Evolutionary conservation across 495 filamentous ascomycete genomes (phyloP).

Genomic region (Xylaria curta): DNA sequence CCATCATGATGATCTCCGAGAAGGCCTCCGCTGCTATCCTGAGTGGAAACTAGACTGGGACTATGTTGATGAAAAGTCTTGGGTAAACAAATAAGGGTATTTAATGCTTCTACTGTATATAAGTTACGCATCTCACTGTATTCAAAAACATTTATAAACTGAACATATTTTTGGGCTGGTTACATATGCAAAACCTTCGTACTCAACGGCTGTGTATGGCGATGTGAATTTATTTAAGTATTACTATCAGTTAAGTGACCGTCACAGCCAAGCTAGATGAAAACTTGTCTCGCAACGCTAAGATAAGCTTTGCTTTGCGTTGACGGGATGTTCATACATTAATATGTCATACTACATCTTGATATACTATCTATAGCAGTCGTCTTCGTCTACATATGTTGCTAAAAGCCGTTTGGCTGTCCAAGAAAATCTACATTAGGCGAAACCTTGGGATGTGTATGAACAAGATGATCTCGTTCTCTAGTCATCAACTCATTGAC

Average conservation of each 20-base stretch:
- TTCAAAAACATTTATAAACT: constrained; percentile 8
- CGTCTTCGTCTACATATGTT: not conserved
- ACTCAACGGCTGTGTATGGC: not conserved
- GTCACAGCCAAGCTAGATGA: too few relatives aligned
- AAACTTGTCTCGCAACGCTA: too few relatives aligned
- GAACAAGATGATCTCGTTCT: not conserved
- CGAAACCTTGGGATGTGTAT: not conserved
- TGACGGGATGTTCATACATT: too few relatives aligned
- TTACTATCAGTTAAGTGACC: too few relatives aligned
- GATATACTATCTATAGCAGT: not conserved
- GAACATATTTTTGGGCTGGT: not conserved
- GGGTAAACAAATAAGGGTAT: not conserved
- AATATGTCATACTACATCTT: not conserved
- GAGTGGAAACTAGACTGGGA: constrained; percentile 12
- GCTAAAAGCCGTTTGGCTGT: not conserved
- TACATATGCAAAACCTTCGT: not conserved
- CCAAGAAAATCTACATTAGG: not conserved
- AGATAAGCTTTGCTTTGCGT: too few relatives aligned
- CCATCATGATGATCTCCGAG: constrained; percentile 62
- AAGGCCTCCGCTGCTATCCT: constrained; percentile 62
- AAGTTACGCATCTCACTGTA: constrained; percentile 1
- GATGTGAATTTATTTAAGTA: not conserved
- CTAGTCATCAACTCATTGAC: not conserved
- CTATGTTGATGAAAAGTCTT: not conserved
- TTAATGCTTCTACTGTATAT: constrained; percentile 10